Percentiles rank a stretch among this genome's conserved stretches.
Evolutionary conservation across 169 alveolate species (phyloP).

Genomic region (Plasmodium inui): DNA sequence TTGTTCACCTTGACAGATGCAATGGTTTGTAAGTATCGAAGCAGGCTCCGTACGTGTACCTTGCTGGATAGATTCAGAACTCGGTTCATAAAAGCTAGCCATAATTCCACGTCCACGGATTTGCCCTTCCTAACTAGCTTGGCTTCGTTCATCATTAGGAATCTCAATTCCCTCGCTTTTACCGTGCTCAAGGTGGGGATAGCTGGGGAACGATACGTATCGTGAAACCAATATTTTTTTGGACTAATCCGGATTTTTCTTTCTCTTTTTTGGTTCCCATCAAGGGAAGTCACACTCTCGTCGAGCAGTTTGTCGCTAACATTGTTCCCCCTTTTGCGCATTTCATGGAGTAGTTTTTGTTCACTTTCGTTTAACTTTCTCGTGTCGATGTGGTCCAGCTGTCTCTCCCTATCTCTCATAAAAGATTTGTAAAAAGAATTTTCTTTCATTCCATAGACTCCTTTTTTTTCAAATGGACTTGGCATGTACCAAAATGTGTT

Average conservation of each 20-base stretch:
- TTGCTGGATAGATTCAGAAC: slow-evolving; percentile 63
- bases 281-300: background rate
- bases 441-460: slow-evolving; percentile 75
- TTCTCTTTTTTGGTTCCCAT: slow-evolving; percentile 10
- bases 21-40: slow-evolving; percentile 83
- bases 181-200: slow-evolving; percentile 20
- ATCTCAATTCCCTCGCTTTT: slow-evolving; percentile 56
- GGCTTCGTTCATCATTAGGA: slow-evolving; percentile 72
- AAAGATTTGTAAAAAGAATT: slow-evolving; percentile 64
- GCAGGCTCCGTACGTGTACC: slow-evolving; percentile 77
- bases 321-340: slow-evolving; percentile 12
- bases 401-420: slow-evolving; percentile 68
- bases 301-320: slow-evolving; percentile 23
- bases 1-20: slow-evolving; percentile 77
- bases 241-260: slow-evolving; percentile 53
- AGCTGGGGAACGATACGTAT: slow-evolving; percentile 34
- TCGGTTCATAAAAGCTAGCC: slow-evolving; percentile 76
- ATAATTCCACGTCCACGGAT: slow-evolving; percentile 48
- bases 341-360: slow-evolving; percentile 22
- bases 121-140: slow-evolving; percentile 66
- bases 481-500: slow-evolving; percentile 76
- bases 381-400: slow-evolving; percentile 27
- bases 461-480: slow-evolving; percentile 74
- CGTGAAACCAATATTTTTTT: slow-evolving; percentile 40
- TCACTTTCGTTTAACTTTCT: slow-evolving; percentile 65